Base-by-base conservation (phyloP, 2,329 filamentous ascomycete species). In the Cercospora sojina region DNA sequence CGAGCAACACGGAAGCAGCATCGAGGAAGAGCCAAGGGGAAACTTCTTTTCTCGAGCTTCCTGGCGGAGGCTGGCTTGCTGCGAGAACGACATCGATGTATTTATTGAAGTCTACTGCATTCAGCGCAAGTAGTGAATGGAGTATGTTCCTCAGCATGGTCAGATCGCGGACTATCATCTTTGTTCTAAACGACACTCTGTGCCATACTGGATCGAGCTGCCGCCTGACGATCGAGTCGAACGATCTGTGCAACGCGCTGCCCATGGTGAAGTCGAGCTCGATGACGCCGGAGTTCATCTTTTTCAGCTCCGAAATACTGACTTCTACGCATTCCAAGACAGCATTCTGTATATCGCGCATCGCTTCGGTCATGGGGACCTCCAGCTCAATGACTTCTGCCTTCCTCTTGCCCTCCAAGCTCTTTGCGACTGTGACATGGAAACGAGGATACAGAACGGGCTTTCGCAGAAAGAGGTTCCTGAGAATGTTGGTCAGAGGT, bases 261-360 rank as follows among this genome's bases (percentile, higher is more conserved):
- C 98, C 94, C 18, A 97, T 83, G 59, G 92, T 97, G 94, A 94
- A 98, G 75, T 97, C 93, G 88, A 98, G 93, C 72, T 98, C 94
- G 6, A 99, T 83, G 27, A 62, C 2, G n/a, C 93, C 93, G 1
- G 88, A 86, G 75, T 97, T 98, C 18, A 88, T 87, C 80, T 96
- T 98, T 77, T 94, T 96, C 51, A 99, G 85, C 79, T 99, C 95
- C 64, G 91, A 88, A 71, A 99, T 95, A 76, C 93, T 97, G 72
- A 92, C 90, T 79, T 98, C 94, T 18, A 99, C 93, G 76, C 95
- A 99, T 77, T 98, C 94, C 79, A 99, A 87, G 67, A 98, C 90
- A 27, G 95, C 93, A 70, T 91, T 94, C 76, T 99, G 95, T 47
- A 99, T 97, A 49, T 93, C 89, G 67, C 86, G 87, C 95, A 99